phyloP scores from a whole-genome alignment of 2,329 filamentous ascomycete species.

The Piedraia hortae region DNA sequence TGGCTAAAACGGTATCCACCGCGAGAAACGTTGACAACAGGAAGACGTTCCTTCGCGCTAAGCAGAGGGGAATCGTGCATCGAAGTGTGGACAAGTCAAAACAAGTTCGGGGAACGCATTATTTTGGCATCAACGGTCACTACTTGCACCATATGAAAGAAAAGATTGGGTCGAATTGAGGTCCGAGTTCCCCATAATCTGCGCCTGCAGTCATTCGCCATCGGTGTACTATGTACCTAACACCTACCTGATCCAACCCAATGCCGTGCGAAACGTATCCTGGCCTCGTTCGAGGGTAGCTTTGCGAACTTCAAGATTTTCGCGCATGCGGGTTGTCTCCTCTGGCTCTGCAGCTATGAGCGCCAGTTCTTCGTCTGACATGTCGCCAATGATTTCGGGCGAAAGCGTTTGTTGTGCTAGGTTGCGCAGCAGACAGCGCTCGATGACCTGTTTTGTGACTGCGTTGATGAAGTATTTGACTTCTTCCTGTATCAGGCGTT shows the following conservation, averaged over 20 bases:
- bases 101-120: no score
- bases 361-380: constrained; percentile 13
- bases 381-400: constrained; percentile 8
- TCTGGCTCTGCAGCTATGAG: constrained; percentile 13
- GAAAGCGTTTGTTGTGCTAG: constrained; percentile 11
- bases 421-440: constrained; percentile 13
- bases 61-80: no score
- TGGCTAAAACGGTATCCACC: no score
- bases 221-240: no score
- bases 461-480: constrained; percentile 13
- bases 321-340: constrained; percentile 8
- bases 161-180: no score
- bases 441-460: constrained; percentile 14
- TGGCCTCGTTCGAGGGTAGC: constrained; percentile 13
- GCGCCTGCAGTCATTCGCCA: no score
- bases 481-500: constrained; percentile 7
- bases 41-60: no score
- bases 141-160: no score
- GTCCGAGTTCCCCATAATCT: no score
- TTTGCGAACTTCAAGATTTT: constrained; percentile 8
- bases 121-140: no score
- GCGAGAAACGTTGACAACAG: no score
- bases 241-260: constrained; percentile 2
- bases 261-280: constrained; percentile 8
- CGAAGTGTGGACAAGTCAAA: no score